Conservation (phyloP, 257 asterid species). For the Petrea volubilis region DNA sequence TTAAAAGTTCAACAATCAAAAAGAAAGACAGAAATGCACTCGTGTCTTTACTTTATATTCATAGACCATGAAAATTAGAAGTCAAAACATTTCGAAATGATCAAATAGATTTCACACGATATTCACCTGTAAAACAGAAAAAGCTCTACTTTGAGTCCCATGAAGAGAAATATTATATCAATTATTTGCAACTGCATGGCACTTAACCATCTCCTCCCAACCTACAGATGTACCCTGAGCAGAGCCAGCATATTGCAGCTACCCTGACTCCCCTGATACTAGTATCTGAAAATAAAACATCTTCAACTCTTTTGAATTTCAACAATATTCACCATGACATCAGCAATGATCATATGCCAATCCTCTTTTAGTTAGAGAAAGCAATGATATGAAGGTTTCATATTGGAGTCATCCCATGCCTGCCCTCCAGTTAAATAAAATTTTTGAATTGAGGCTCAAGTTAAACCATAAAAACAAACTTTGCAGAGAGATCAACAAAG, state of each 20-base stretch:
- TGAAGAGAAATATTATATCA: not conserved
- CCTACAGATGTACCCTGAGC: not conserved
- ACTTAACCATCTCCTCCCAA: not conserved
- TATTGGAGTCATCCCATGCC: not conserved
- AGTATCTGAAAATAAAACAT: not conserved
- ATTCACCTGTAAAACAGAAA: constrained; percentile 1
- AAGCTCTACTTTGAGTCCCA: not conserved
- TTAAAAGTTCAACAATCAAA: constrained; percentile 18
- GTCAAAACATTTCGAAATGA: not conserved
- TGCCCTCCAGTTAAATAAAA: not conserved
- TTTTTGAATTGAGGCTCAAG: not conserved
- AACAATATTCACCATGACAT: not conserved
- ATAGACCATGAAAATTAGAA: not conserved
- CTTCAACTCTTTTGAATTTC: not conserved
- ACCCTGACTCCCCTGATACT: not conserved
- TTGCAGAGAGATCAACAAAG: not conserved
- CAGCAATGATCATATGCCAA: not conserved
- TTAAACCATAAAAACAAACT: not conserved
- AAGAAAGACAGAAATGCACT: not conserved
- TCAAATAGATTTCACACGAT: not conserved
- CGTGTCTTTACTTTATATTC: constrained; percentile 1
- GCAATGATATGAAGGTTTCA: not conserved
- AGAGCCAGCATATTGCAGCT: not conserved
- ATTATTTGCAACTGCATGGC: not conserved
- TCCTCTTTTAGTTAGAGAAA: not conserved